Base-by-base conservation (phyloP, 257 asterid species). In the Penstemon eatonii region DNA sequence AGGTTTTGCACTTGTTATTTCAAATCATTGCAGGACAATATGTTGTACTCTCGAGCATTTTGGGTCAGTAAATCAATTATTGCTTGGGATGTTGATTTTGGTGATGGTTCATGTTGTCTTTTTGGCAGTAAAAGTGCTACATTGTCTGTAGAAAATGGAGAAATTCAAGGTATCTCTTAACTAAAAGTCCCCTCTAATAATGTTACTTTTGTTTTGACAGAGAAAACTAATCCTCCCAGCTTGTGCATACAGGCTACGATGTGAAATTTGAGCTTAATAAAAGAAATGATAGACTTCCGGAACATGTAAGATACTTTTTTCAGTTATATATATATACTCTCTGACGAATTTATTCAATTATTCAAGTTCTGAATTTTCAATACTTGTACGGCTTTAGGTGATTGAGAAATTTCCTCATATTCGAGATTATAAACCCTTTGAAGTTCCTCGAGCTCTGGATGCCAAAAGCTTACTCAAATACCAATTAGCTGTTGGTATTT, bases 361-460 rank as follows among this genome's bases (percentile, higher is more conserved):
- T 52, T 41, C 18, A 13, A 61, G 25, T 33, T 52, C 55, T 56
- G 33, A 50, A 63, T 58, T 59, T 67, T 53, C 46, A 13, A 53
- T 66, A 67, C 39, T 56, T 73, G 33, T 63, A 66, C 6, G 54
- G 25, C 76, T 69, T 56, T 79, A 93, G 97, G 95, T 88, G 25
- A 80, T 71, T 50, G 81, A 84, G 78, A 90, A 77, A 39, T 93
- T 93, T 84, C 97, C 97, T 60, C 98, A 90, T 73, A 76, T 93
- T 62, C 76, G 45, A 65, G 84, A 63, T 60, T 90, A 80, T 77
- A 86, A 83, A 69, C 68, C 88, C 73, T 82, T 85, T 65, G 81
- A 60, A 58, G 77, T 93, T 73, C 92, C 96, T 74, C 77, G 73
- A 39, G 72, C 50, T 72, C 59, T 76, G 66, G 89, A 90, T 72